A percentile compares a stretch with the other conserved stretches of the same genome.
These are phyloP conservation scores for Globisporangium perplexum DNA, from an alignment of 352 stramenopile genomes.

Conservation along the genomic window DNA sequence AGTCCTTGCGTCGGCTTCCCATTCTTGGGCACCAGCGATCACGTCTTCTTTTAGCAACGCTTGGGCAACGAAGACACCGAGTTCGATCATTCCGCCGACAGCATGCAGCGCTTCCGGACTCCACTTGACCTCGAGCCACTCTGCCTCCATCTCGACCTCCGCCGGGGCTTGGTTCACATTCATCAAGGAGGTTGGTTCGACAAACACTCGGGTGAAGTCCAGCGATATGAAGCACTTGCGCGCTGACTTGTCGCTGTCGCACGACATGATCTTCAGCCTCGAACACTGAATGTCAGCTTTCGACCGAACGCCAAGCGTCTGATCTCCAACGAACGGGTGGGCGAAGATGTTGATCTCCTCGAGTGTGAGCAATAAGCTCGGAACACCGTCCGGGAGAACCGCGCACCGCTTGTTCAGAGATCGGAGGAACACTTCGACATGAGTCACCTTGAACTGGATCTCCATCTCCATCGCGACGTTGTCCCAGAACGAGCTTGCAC, in stretches of 20 bases:
- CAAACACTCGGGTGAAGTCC: conserved; percentile 61
- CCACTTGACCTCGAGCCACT: conserved; percentile 77
- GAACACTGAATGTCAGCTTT: conserved; percentile 60
- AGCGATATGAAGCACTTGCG: conserved; percentile 49
- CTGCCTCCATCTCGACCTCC: conserved; percentile 66
- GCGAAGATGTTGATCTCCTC: conserved; percentile 55
- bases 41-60: conserved; percentile 19
- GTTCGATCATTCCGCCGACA: conserved; percentile 52
- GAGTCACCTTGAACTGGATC: conserved; percentile 54
- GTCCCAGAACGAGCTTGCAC: conserved; percentile 2
- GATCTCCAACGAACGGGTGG: conserved; percentile 44
- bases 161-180: conserved; percentile 28
- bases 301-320: conserved; percentile 52
- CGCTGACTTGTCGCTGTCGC: conserved; percentile 12
- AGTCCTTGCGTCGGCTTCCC: conserved; percentile 8
- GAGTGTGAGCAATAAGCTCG: conserved; percentile 30
- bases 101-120: conserved; percentile 49
- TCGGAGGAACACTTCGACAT: conserved; percentile 30
- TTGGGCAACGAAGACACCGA: conserved; percentile 38
- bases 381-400: conserved; percentile 41
- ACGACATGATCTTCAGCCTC: conserved; percentile 42
- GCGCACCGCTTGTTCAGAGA: conserved; percentile 29
- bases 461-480: conserved; percentile 36
- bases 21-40: neutral
- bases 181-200: conserved; percentile 36